Evolutionary conservation across 2,329 filamentous ascomycete genomes (phyloP).

Genomic region (Alternaria dauci): DNA sequence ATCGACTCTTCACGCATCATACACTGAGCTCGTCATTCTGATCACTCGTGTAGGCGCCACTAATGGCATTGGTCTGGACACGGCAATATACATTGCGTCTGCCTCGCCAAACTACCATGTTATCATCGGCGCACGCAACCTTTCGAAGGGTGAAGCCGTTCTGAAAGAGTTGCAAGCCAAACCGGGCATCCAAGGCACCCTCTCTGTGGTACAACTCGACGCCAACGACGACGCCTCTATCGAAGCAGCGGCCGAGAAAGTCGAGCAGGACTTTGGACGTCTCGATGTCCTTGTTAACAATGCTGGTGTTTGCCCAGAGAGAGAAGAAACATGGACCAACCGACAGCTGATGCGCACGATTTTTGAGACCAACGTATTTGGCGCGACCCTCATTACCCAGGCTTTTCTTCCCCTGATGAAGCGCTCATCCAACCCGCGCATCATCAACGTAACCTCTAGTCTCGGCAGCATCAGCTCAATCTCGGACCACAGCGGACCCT

Average conservation of each 20-base stretch:
- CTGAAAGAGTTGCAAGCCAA: conserved; percentile 39
- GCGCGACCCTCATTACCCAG: conserved; percentile 44
- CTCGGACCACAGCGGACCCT: conserved; percentile 16
- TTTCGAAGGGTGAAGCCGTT: conserved; percentile 43
- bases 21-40: neutral
- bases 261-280: conserved; percentile 38
- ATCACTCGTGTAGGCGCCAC: conserved; percentile 39
- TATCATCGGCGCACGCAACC: conserved; percentile 47
- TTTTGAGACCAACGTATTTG: conserved; percentile 52
- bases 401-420: conserved; percentile 47
- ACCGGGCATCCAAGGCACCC: conserved; percentile 36
- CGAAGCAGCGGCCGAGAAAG: conserved; percentile 42
- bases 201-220: conserved; percentile 49
- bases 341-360: conserved; percentile 30
- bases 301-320: conserved; percentile 65
- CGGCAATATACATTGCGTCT: conserved; percentile 38
- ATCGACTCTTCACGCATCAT: neutral
- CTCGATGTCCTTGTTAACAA: conserved; percentile 90
- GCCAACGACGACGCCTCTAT: conserved; percentile 48
- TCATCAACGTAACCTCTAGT: conserved; percentile 50
- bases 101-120: conserved; percentile 46
- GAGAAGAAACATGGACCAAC: conserved; percentile 14
- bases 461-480: conserved; percentile 44
- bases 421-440: conserved; percentile 35
- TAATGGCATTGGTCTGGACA: conserved; percentile 49